Percentiles rank a stretch among this genome's conserved stretches.
Conservation (phyloP, 306 rosid species). For the Echinosophora koreensis region DNA sequence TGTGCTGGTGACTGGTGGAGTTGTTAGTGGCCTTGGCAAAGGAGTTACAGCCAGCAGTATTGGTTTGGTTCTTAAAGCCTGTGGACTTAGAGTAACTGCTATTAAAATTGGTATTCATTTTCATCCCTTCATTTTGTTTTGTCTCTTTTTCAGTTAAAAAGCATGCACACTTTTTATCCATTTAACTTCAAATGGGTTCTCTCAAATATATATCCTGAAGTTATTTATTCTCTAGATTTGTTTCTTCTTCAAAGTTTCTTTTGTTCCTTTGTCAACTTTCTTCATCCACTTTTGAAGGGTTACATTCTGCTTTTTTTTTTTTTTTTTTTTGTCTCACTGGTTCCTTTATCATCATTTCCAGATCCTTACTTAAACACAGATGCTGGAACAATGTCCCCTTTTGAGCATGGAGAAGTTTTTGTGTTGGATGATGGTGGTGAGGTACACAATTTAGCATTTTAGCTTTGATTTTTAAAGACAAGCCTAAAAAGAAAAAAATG, state of each 20-base stretch:
- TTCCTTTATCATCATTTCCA: constrained; percentile 47
- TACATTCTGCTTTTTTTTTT: neutral
- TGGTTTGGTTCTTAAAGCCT: constrained; percentile 89
- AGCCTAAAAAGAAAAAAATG: neutral
- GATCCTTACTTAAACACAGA: constrained; percentile 99
- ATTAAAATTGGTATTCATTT: constrained; percentile 79
- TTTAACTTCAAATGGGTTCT: constrained; percentile 19
- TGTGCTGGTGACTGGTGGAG: constrained; percentile 92
- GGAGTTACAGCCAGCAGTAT: constrained; percentile 97
- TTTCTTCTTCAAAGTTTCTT: constrained; percentile 8
- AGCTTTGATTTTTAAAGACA: constrained; percentile 23
- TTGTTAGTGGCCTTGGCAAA: constrained; percentile 94
- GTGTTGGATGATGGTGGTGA: constrained; percentile 98
- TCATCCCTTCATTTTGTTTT: neutral
- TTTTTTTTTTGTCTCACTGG: neutral
- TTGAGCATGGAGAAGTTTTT: constrained; percentile 95
- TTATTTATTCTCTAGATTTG: constrained; percentile 33
- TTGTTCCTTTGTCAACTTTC: neutral
- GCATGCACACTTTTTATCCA: constrained; percentile 34
- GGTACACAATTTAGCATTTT: constrained; percentile 56
- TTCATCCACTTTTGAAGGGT: constrained; percentile 18
- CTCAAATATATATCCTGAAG: neutral
- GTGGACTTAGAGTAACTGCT: constrained; percentile 91
- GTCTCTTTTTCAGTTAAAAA: neutral
- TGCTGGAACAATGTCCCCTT: constrained; percentile 98